Conservation (phyloP, 1,284 basidiomycete species). For the Rhizopogon hawkerae region DNA sequence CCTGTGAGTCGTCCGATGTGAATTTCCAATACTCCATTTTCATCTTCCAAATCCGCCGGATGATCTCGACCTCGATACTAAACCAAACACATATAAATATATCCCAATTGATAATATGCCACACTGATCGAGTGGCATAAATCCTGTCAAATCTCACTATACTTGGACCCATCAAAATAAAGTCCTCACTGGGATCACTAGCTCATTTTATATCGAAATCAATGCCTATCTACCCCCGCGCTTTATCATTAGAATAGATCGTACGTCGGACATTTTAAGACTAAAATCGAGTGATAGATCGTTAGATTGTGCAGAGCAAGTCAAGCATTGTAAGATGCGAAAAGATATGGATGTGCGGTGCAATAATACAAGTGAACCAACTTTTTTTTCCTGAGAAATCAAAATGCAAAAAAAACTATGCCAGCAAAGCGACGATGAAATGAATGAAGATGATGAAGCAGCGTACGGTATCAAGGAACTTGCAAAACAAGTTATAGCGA, state of each 20-base stretch:
- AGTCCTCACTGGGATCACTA: conserved; percentile 13
- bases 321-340: conserved; percentile 10
- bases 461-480: conserved; percentile 3
- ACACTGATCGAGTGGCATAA: too few species aligned
- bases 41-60: too few species aligned
- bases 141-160: background rate
- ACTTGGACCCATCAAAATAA: background rate
- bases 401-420: conserved; percentile 14
- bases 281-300: conserved; percentile 19
- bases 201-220: conserved; percentile 14
- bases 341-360: conserved; percentile 22
- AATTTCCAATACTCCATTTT: too few species aligned
- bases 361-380: conserved; percentile 29
- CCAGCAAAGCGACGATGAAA: conserved; percentile 10
- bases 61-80: conserved; percentile 1
- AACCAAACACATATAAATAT: background rate
- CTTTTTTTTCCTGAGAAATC: conserved; percentile 13
- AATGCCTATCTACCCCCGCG: background rate
- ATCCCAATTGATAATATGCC: too few species aligned
- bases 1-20: too few species aligned
- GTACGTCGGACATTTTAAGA: conserved; percentile 25
- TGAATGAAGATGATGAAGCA: conserved; percentile 14
- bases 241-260: conserved; percentile 24
- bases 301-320: conserved; percentile 14
- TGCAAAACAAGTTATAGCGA: conserved; percentile 6